Base-by-base conservation (phyloP, 306 rosid genomes). In the Quercus wislizeni region DNA sequence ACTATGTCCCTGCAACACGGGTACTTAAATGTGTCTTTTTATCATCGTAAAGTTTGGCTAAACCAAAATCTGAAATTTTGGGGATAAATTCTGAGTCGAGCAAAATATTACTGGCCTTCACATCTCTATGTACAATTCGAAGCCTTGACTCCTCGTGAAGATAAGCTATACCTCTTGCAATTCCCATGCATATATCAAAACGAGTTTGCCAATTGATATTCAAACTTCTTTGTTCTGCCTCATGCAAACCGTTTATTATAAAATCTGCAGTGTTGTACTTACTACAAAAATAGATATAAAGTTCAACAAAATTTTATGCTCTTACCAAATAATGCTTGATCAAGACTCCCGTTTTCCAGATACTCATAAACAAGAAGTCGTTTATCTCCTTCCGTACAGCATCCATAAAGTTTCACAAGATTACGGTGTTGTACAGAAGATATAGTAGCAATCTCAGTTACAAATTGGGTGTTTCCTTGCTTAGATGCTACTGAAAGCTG, bases 381-480 rank as follows among this genome's bases (percentile, higher is more conserved):
- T 73, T 89, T 88, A 52, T 69, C 77, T 56, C 94, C 97, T 61
- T 94, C 96, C 7, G 87, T 73, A 85, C 97, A 92, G 80, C 92
- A 94, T 70, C 98, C 97, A 23, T 85, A 86, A 73, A 94, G 72
- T 75, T 87, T 89, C 72, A 94, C 98, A 38, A 92, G 89, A 83
- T 94, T 94, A 41, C 89, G 93, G 78, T 94, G 98, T 81, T 90
- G 97, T 46, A 92, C 97, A 3, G 94, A 87, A 69, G 97, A 94
- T 84, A 92, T 90, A 35, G 96, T 92, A 41, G 93, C 96, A 75
- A 94, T 94, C 88, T 94, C 98, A 38, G 97, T 71, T 62, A 90
- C 84, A 81, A 93, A 93, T 74, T 93, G 97, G 68, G 72, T 85
- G 78, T 92, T 92, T 82, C 98, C 97, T 88, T 92, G 98, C 80